Percentiles rank a stretch among this genome's conserved stretches.
Conservation (phyloP, 1,284 basidiomycete genomes). For the Tausonia pullulans region DNA sequence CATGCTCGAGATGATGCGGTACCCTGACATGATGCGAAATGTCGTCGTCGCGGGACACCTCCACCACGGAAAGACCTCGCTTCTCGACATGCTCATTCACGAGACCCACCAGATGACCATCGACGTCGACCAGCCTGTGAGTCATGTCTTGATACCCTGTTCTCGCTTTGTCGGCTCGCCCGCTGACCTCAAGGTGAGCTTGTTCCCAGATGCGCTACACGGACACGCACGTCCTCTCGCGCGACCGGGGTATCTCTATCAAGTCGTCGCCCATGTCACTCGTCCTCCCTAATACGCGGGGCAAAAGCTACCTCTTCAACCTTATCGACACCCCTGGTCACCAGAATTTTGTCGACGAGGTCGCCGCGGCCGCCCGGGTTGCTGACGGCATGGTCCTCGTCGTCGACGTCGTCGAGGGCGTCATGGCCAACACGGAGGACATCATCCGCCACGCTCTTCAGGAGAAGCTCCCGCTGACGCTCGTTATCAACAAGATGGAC, state of each 20-base stretch:
- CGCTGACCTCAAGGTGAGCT: neutral
- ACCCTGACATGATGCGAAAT: constrained; percentile 92
- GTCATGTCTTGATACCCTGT: constrained; percentile 26
- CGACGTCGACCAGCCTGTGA: constrained; percentile 75
- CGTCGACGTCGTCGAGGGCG: constrained; percentile 91
- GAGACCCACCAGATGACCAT: constrained; percentile 92
- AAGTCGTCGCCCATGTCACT: constrained; percentile 96
- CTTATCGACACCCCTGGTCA: constrained; percentile 96
- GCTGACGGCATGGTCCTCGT: constrained; percentile 91
- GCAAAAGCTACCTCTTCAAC: constrained; percentile 89
- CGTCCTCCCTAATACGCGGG: constrained; percentile 69
- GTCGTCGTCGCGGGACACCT: constrained; percentile 90
- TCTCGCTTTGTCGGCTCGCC: neutral
- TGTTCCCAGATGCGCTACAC: constrained; percentile 60
- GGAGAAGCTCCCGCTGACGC: constrained; percentile 78
- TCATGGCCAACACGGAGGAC: constrained; percentile 81
- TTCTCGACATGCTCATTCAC: constrained; percentile 93
- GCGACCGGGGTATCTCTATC: constrained; percentile 82
- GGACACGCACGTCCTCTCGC: constrained; percentile 82
- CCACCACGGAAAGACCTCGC: constrained; percentile 93
- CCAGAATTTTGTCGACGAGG: constrained; percentile 95
- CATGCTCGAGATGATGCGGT: constrained; percentile 78
- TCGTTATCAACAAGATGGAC: constrained; percentile 97
- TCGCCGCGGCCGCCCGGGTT: constrained; percentile 72
- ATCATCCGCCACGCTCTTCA: constrained; percentile 76